phyloP scores from a whole-genome alignment of 768 basidiomycete species.

The Termitomyces sp. region DNA sequence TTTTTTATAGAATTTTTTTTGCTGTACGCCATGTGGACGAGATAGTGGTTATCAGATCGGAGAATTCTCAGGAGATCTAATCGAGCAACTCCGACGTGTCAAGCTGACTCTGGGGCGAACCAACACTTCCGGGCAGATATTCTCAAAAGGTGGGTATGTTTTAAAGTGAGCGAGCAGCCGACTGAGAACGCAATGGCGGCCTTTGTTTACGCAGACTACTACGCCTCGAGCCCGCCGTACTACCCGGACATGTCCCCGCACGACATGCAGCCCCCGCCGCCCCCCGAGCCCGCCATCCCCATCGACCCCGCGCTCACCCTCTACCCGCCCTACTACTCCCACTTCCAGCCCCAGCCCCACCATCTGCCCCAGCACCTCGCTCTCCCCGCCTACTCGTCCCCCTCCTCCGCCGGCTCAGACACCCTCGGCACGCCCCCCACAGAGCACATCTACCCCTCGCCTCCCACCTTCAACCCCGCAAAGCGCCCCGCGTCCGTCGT shows the following conservation, averaged over 20 bases:
- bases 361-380: constrained; percentile 61
- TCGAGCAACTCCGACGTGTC: too few relatives aligned
- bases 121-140: too few relatives aligned
- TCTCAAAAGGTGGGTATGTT: too few relatives aligned
- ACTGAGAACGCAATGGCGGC: too few relatives aligned
- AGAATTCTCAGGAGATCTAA: too few relatives aligned
- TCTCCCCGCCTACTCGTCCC: constrained; percentile 66
- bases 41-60: too few relatives aligned
- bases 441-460: constrained; percentile 55
- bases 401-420: constrained; percentile 79
- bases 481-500: constrained; percentile 64
- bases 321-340: constrained; percentile 64
- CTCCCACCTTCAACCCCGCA: constrained; percentile 49
- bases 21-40: too few relatives aligned
- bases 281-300: constrained; percentile 58
- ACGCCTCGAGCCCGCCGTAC: constrained; percentile 26
- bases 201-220: constrained; percentile 29
- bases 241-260: constrained; percentile 38
- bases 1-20: too few relatives aligned
- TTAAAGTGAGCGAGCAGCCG: too few relatives aligned
- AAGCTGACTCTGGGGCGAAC: too few relatives aligned
- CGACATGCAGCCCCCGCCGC: constrained; percentile 41
- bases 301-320: constrained; percentile 74
- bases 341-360: constrained; percentile 49
- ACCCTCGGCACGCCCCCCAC: constrained; percentile 71